Conservation (phyloP, 2,329 filamentous ascomycete species). For the Trichophyton benhamiae region DNA sequence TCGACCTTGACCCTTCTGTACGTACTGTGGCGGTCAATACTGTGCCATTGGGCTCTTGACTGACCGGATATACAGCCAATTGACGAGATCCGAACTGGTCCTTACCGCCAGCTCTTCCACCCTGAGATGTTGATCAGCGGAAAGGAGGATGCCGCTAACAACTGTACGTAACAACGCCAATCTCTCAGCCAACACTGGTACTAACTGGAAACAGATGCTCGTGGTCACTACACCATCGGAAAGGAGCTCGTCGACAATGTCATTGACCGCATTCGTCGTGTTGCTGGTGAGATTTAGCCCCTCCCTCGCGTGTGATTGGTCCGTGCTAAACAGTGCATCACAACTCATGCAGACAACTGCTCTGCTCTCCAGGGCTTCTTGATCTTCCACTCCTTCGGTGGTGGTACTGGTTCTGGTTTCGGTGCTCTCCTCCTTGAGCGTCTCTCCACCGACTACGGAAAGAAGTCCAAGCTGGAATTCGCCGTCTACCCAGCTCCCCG, state of each 20-base stretch:
- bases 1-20: constrained; percentile 54
- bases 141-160: constrained; percentile 58
- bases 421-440: constrained; percentile 98
- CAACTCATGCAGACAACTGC: constrained; percentile 45
- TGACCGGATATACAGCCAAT: constrained; percentile 38
- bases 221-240: constrained; percentile 57
- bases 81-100: constrained; percentile 53
- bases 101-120: constrained; percentile 53
- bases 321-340: not conserved
- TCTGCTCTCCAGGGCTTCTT: constrained; percentile 57
- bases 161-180: constrained; percentile 36
- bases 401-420: constrained; percentile 97
- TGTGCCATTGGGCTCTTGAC: constrained; percentile 5
- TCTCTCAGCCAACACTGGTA: not conserved
- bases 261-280: constrained; percentile 51
- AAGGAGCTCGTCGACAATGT: constrained; percentile 55
- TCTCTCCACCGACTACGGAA: constrained; percentile 96
- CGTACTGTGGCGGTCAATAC: constrained; percentile 14
- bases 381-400: constrained; percentile 99
- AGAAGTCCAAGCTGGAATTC: constrained; percentile 99
- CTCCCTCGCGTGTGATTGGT: constrained; percentile 2
- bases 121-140: constrained; percentile 54
- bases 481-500: constrained; percentile 97
- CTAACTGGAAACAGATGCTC: constrained; percentile 40
- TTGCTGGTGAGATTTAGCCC: constrained; percentile 40